Evolutionary conservation across 2,329 filamentous ascomycete genomes (phyloP).

Genomic region (Pseudopithomyces maydicus): DNA sequence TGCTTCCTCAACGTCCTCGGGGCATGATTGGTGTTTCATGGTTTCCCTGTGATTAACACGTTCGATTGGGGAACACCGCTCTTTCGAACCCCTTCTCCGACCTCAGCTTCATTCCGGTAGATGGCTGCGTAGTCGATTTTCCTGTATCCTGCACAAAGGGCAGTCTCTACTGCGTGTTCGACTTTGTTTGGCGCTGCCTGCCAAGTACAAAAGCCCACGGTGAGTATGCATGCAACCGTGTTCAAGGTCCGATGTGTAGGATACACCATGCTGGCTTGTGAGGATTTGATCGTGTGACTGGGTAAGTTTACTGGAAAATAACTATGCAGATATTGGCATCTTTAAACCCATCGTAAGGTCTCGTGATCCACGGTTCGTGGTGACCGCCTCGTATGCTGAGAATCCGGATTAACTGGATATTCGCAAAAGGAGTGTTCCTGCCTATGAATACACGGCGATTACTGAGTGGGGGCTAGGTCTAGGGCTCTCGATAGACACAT

Average conservation of each 20-base stretch:
- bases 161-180: background rate
- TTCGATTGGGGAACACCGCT: constrained; percentile 65
- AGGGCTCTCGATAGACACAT: too few species aligned
- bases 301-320: background rate
- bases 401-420: too few species aligned
- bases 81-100: constrained; percentile 71
- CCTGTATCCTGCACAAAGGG: constrained; percentile 67
- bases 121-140: constrained; percentile 76
- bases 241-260: constrained; percentile 57
- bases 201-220: constrained; percentile 69
- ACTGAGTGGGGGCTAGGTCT: too few species aligned
- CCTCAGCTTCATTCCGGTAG: constrained; percentile 76
- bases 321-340: background rate
- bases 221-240: constrained; percentile 75
- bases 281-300: background rate
- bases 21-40: constrained; percentile 79
- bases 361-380: too few species aligned
- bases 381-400: too few species aligned
- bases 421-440: too few species aligned
- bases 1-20: constrained; percentile 60
- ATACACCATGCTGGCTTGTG: constrained; percentile 17
- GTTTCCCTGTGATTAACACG: constrained; percentile 79
- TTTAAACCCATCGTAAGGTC: too few species aligned
- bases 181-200: background rate
- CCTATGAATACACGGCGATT: too few species aligned